phyloP scores from a whole-genome alignment of 2,329 filamentous ascomycete species.

The Penicillium palitans region DNA sequence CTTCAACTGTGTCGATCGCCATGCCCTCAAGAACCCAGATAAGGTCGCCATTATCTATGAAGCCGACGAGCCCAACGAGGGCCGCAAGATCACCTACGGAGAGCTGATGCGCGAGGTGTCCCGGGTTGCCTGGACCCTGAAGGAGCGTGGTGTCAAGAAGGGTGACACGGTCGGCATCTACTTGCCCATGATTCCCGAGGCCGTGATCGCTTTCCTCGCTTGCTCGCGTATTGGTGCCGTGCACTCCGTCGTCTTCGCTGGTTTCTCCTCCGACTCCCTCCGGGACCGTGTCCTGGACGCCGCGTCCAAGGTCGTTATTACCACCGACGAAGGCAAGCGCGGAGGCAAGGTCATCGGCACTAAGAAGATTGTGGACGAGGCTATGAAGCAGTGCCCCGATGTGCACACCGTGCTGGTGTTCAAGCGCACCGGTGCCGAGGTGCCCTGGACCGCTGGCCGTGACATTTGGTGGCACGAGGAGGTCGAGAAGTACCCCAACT shows the following conservation, averaged over 20 bases:
- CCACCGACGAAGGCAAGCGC: conserved; percentile 94
- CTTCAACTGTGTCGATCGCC: conserved; percentile 96
- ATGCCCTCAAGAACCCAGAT: conserved; percentile 92
- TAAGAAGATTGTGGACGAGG: conserved; percentile 99
- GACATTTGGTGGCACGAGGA: conserved; percentile 99
- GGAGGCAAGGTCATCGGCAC: conserved; percentile 96
- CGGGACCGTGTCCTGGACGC: conserved; percentile 93
- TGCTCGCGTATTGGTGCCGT: conserved; percentile 90
- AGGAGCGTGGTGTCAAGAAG: conserved; percentile 94
- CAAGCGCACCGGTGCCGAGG: conserved; percentile 90
- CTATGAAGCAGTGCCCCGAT: conserved; percentile 90
- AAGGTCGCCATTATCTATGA: conserved; percentile 98
- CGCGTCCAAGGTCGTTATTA: conserved; percentile 90
- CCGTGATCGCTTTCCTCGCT: conserved; percentile 84
- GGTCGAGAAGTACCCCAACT: conserved; percentile 92
- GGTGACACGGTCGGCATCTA: conserved; percentile 97
- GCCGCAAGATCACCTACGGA: conserved; percentile 86
- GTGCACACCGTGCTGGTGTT: conserved; percentile 84
- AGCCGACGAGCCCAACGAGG: conserved; percentile 84
- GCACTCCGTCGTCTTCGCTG: conserved; percentile 96
- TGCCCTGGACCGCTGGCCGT: conserved; percentile 84
- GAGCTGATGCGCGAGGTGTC: conserved; percentile 93
- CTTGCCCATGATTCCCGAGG: conserved; percentile 98
- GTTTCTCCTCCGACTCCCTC: conserved; percentile 94
- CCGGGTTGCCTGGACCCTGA: conserved; percentile 80